These are phyloP conservation scores for Hygrocybe punicea DNA, from an alignment of 768 basidiomycete genomes.

Conservation along the genomic window DNA sequence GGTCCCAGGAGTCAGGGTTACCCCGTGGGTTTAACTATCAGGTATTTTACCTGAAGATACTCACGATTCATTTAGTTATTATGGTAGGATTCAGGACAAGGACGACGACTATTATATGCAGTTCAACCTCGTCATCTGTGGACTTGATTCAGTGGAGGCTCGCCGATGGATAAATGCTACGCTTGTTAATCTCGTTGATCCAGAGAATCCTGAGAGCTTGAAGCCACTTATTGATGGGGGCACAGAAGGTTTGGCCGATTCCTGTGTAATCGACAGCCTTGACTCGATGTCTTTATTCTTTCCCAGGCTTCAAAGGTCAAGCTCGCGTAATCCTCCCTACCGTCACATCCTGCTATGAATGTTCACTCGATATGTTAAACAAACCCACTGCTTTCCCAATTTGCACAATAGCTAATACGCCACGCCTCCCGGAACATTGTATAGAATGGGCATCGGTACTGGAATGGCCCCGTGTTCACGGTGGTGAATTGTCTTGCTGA, in stretches of 20 bases:
- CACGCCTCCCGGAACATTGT: conserved; percentile 95
- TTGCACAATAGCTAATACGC: conserved; percentile 98
- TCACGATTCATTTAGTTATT: conserved; percentile 56
- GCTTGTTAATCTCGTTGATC: conserved; percentile 89
- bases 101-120: conserved; percentile 92
- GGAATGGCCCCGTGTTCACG: conserved; percentile 94
- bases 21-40: conserved; percentile 62
- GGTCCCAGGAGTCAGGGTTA: conserved; percentile 93
- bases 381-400: conserved; percentile 97
- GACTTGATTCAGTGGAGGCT: conserved; percentile 95
- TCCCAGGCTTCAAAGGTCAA: conserved; percentile 93
- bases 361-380: conserved; percentile 96
- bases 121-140: conserved; percentile 96
- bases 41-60: conserved; percentile 1
- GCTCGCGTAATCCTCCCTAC: conserved; percentile 95
- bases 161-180: conserved; percentile 99
- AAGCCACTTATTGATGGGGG: conserved; percentile 98
- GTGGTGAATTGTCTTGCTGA: conserved; percentile 49
- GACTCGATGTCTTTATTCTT: background rate
- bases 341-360: conserved; percentile 95
- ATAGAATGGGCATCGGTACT: conserved; percentile 99
- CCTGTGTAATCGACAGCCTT: background rate
- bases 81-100: conserved; percentile 98
- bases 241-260: conserved; percentile 71
- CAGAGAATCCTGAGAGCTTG: conserved; percentile 87